Evolutionary conservation across 768 basidiomycete species (phyloP), one percentile per base, ranked within the genome.

Genomic region (Trametes coccinea): DNA sequence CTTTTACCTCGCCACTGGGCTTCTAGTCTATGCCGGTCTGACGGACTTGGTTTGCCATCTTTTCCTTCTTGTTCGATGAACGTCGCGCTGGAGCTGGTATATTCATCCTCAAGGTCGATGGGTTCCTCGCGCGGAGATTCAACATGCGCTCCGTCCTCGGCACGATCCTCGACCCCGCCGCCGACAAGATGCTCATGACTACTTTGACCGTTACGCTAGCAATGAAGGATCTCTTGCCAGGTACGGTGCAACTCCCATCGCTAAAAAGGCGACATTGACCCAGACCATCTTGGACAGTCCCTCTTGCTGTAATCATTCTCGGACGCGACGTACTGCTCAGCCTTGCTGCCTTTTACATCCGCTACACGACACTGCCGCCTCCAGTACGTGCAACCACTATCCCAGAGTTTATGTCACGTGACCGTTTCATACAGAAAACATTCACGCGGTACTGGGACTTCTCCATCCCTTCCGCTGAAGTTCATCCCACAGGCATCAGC

Each of bases 131-230:
- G 0, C 81, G 97, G 66, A 82, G 82, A 58, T 98, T 82, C 78
- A 87, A 90, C 30, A 93, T 92, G 89, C 83, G 83, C 54, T 86
- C 92, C 11, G 94, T 98, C n/a, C 80, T 98, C 17, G 97, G 97
- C 17, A 92, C 92, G 8, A 94, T 98, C 59, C 82, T 99, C 11
- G 97, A 99, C 73, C 97, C 97, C 11, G 93, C 96, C 0, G 97
- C 97, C 2, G 97, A 99, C 82, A 99, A 99, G 75, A 81, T 85
- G 10, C 77, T 99, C 45, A 90, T 99, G 89, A 96, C 97, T 1
- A 98, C 95, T 0, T 77, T 99, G 69, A 93, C 92, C 0, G 77
- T 95, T 49, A 89, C 94, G 0, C 76, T 99, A 62, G 86, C 93
- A 0, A 84, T 90, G 82, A 88, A 91, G 65, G 88, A 85, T 22